Evolutionary conservation across 176 grass and related monocot species (phyloP).

Genomic region (Zoysia pacifica): DNA sequence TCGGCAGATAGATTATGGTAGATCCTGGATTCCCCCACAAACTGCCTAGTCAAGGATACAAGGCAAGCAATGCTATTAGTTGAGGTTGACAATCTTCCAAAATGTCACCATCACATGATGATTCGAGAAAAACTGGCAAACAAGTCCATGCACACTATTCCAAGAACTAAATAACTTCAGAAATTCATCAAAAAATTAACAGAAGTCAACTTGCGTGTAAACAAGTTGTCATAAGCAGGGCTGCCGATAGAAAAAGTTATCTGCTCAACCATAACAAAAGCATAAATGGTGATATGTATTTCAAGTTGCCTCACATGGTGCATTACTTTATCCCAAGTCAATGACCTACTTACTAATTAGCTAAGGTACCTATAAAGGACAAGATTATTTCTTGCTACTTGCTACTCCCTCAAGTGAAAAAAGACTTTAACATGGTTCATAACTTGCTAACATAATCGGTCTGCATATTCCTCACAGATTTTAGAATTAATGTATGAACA

Average conservation of each 20-base stretch:
- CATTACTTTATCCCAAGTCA: slow-evolving; percentile 25
- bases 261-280: not conserved
- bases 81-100: slow-evolving; percentile 29
- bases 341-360: slow-evolving; percentile 2
- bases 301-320: slow-evolving; percentile 8
- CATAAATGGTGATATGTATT: slow-evolving; percentile 9
- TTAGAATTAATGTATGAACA: not conserved
- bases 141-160: too few relatives aligned
- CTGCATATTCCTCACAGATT: not conserved
- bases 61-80: slow-evolving; percentile 31
- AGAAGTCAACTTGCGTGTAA: slow-evolving; percentile 16
- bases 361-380: slow-evolving; percentile 18
- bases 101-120: not conserved
- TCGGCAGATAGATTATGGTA: not conserved
- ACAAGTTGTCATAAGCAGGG: not conserved
- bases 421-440: too few relatives aligned
- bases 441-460: not conserved
- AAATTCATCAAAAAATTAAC: slow-evolving; percentile 12
- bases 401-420: too few relatives aligned
- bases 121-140: slow-evolving; percentile 10
- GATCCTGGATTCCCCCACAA: slow-evolving; percentile 1
- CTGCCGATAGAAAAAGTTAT: not conserved
- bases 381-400: not conserved
- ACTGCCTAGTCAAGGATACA: slow-evolving; percentile 3
- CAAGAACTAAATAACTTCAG: not conserved